phyloP scores from a whole-genome alignment of 2,329 filamentous ascomycete species.

The Epichloe uncinata region DNA sequence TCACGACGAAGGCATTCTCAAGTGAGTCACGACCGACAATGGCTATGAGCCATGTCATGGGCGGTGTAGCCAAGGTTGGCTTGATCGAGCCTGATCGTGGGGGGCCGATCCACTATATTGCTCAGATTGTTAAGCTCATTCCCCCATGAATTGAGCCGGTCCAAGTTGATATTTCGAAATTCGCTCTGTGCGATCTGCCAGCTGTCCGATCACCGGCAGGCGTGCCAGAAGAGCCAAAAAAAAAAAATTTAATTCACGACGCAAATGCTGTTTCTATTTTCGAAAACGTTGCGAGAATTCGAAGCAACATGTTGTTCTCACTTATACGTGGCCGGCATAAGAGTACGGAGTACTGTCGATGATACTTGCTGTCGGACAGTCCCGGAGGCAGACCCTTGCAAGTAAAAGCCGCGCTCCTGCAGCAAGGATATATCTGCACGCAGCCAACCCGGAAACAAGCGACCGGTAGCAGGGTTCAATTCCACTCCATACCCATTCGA shows the following conservation, averaged over 20 bases:
- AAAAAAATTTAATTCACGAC: no score
- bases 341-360: not conserved
- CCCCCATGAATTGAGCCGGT: not conserved
- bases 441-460: constrained; percentile 4
- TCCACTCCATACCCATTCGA: not conserved
- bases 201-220: not conserved
- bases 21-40: not conserved
- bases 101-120: not conserved
- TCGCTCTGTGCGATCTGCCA: not conserved
- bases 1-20: not conserved
- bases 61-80: not conserved
- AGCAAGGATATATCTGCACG: not conserved
- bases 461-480: not conserved
- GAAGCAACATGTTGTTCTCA: not conserved
- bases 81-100: not conserved
- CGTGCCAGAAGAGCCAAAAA: not conserved
- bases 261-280: no score
- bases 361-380: not conserved
- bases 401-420: not conserved
- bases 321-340: not conserved
- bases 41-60: not conserved
- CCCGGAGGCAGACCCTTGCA: constrained; percentile 1
- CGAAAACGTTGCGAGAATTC: not conserved
- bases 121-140: not conserved
- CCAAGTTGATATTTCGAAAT: not conserved